A percentile compares a stretch with the other conserved stretches of the same genome.
These are phyloP conservation scores for Athelia sp. DNA, from an alignment of 1,284 basidiomycete species.

Conservation along the genomic window DNA sequence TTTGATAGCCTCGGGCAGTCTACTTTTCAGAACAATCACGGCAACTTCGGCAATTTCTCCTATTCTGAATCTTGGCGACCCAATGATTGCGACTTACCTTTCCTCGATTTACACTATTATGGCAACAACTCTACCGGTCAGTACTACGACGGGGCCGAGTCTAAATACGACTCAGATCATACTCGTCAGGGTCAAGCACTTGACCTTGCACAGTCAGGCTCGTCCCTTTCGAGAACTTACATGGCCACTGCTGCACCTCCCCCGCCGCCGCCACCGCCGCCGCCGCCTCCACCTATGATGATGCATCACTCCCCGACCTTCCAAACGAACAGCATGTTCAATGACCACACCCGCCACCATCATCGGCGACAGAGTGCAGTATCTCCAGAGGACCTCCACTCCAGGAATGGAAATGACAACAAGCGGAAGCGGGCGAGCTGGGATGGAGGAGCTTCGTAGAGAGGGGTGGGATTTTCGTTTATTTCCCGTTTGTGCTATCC, in stretches of 20 bases:
- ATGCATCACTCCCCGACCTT: conserved; percentile 21
- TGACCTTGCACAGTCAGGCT: conserved; percentile 49
- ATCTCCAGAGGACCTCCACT: conserved; percentile 61
- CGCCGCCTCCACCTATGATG: conserved; percentile 6
- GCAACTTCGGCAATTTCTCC: neutral
- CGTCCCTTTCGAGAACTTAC: conserved; percentile 10
- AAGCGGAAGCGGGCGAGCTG: conserved; percentile 74
- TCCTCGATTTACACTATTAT: conserved; percentile 72
- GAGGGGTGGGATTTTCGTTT: no score
- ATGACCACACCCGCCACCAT: conserved; percentile 29
- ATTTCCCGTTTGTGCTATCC: no score
- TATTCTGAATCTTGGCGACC: conserved; percentile 9
- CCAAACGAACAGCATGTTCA: conserved; percentile 11
- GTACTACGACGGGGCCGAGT: conserved; percentile 18
- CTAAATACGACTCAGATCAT: conserved; percentile 21
- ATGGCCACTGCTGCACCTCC: conserved; percentile 10
- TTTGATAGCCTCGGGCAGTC: conserved; percentile 6
- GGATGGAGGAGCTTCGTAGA: conserved; percentile 48
- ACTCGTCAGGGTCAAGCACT: conserved; percentile 53
- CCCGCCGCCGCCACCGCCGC: conserved; percentile 25
- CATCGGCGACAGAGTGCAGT: conserved; percentile 64
- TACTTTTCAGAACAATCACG: conserved; percentile 7
- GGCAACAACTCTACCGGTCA: conserved; percentile 19
- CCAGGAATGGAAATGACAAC: conserved; percentile 47
- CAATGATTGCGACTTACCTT: conserved; percentile 52